Evolutionary conservation across 83 land plant genomes (phyloP), one percentile per base, ranked within the genome.

Genomic region (Diphasiastrum complanatum): DNA sequence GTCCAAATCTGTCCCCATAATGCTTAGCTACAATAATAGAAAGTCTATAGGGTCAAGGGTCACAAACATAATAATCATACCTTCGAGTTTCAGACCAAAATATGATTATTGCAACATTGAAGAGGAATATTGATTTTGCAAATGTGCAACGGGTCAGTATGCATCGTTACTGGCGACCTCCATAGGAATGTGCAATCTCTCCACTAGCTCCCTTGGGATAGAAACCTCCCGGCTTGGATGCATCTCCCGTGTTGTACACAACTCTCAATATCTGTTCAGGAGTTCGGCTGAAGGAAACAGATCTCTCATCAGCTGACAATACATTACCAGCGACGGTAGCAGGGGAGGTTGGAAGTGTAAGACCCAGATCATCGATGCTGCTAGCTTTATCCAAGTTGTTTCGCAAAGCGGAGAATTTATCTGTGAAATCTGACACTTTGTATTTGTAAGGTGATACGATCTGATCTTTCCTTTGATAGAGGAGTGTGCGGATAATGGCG

Each of bases 161-260:
- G n/a, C n/a, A n/a, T n/a, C n/a, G n/a, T n/a, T n/a, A n/a, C n/a
- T n/a, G n/a, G n/a, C n/a, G n/a, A n/a, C n/a, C n/a, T n/a, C n/a
- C n/a, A n/a, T n/a, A n/a, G n/a, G n/a, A n/a, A n/a, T n/a, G n/a
- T n/a, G 58, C 58, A 28, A 54, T 28, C 5, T 22, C n/a, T 28
- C 58, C 58, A 4, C 3, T 5, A 22, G 34, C 58, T 4, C 58
- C 58, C 4, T 30, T 14, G n/a, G 58, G 58, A n/a, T 54, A 54
- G n/a, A 54, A 54, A 22, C 58, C 58, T 26, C 58, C 58, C 6
- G 58, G 58, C 11, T 30, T 26, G 5, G n/a, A 12, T 8, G 58
- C 58, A 6, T 30, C 33, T 5, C 58, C 58, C n/a, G 58, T 54
- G n/a, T 33, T 33, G n/a, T 54, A 54, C 58, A 54, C 58, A 11